Evolutionary conservation across 2,329 filamentous ascomycete genomes (phyloP), one percentile per base, ranked within the genome.

Genomic region (Trichoderma citrinoviride): DNA sequence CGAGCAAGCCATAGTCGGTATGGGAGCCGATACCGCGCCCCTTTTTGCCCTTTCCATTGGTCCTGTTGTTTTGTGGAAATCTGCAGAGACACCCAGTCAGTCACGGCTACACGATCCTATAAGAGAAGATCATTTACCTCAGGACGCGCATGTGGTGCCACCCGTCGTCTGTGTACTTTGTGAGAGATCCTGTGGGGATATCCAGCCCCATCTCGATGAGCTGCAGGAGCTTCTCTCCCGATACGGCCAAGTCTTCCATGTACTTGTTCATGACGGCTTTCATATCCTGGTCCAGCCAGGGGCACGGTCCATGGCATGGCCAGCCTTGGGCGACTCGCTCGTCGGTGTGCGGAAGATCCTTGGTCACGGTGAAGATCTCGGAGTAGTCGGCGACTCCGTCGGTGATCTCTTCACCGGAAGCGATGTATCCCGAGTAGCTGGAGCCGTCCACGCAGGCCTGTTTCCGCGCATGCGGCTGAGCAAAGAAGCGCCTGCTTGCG

Each of bases 291-390:
- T 80, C 77, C 0, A 80, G 79, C 81, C 81, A 83, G 0, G 81
- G 81, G 65, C 77, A 80, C 2, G 78, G 78, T 0, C 81, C 82
- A 66, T 83, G 81, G 67, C 80, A 83, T 0, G 81, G 82, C 80
- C 82, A 83, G 29, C 75, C 74, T 4, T 70, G 71, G 21, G 69
- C 69, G 3, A 82, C 80, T 1, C 80, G 74, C 1, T 70, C 67
- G 54, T 83, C 80, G 5, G 72, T 66, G 2, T 71, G 66, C 4
- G 71, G 69, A 7, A 83, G 71, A 55, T 83, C 81, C 65, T 83
- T 83, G 14, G 79, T 83, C 19, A 83, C 78, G 1, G 82, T 84
- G 66, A 83, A 83, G 37, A 83, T 82, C 70, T 83, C 81, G 0
- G 79, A 81, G 68, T 83, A 83, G 68, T 84, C 81, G 17, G 80